Percentiles rank a stretch among this genome's conserved stretches.
Evolutionary conservation across 371 early-diverging fungal genomes (phyloP).

Genomic region (Mortierella sp.): DNA sequence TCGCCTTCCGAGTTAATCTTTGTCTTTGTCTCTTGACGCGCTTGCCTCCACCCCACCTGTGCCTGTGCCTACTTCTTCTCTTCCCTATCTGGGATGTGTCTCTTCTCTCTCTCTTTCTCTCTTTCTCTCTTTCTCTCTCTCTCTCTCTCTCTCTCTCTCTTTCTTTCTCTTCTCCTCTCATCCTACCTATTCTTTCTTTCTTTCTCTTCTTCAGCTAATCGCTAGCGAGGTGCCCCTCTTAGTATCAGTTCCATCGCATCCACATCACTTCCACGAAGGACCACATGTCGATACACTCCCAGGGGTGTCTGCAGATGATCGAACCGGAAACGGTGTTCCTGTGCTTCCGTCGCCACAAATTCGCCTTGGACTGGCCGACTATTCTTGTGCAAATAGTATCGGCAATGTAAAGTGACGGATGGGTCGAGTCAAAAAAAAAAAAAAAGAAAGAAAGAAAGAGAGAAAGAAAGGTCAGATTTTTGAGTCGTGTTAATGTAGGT

Average conservation of each 20-base stretch:
- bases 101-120: neutral
- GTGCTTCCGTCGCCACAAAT: constrained; percentile 57
- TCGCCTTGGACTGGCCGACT: constrained; percentile 54
- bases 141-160: neutral
- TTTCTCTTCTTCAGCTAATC: no score
- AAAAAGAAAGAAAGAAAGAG: neutral
- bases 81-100: neutral
- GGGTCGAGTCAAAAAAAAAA: neutral
- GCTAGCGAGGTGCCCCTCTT: no score
- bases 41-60: neutral
- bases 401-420: no score
- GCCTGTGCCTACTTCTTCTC: neutral
- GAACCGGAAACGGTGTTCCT: constrained; percentile 62
- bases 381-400: neutral
- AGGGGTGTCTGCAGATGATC: constrained; percentile 58
- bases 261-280: constrained; percentile 63
- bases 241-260: constrained; percentile 42
- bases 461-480: neutral
- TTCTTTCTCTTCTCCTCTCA: neutral
- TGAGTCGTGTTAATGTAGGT: no score
- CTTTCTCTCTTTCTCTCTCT: neutral
- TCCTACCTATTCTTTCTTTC: no score
- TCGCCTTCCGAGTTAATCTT: neutral
- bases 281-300: constrained; percentile 58
- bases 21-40: neutral